Evolutionary conservation across 371 early-diverging fungal genomes (phyloP).

Genomic region (Mortierella sp.): DNA sequence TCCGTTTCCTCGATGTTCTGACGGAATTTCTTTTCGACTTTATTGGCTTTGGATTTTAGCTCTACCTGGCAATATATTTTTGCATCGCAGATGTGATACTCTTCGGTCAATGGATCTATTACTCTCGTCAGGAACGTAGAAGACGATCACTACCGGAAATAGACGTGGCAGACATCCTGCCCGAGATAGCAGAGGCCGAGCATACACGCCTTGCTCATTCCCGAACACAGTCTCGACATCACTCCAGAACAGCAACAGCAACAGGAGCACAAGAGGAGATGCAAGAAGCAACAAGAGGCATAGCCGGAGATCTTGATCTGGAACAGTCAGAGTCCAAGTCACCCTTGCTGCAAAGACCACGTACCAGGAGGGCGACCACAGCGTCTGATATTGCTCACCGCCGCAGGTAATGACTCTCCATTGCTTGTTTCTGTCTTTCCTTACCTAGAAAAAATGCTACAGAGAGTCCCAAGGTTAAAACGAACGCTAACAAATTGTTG

Average conservation of each 20-base stretch:
- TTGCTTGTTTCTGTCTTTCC: background rate
- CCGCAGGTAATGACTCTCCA: slow-evolving; percentile 23
- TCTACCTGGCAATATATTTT: slow-evolving; percentile 66
- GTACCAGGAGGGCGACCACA: slow-evolving; percentile 31
- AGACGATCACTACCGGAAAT: slow-evolving; percentile 14
- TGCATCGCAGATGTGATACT: slow-evolving; percentile 61
- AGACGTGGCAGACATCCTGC: slow-evolving; percentile 5
- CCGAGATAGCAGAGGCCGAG: slow-evolving; percentile 33
- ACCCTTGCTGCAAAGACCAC: slow-evolving; percentile 19
- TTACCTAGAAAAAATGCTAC: no score
- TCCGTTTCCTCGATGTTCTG: background rate
- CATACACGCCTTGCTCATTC: slow-evolving; percentile 20
- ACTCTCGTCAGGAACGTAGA: slow-evolving; percentile 39
- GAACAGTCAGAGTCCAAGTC: slow-evolving; percentile 14
- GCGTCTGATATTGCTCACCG: slow-evolving; percentile 48
- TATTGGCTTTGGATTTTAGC: slow-evolving; percentile 33
- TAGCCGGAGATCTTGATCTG: background rate
- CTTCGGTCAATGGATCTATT: slow-evolving; percentile 63
- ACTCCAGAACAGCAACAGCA: background rate
- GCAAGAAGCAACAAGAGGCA: background rate
- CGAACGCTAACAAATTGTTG: no score
- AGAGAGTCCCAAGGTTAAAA: no score
- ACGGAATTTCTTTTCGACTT: background rate
- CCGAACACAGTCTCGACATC: slow-evolving; percentile 10
- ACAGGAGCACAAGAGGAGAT: background rate